Percentiles rank a stretch among this genome's conserved stretches.
phyloP scores from a whole-genome alignment of 176 grass and related monocot species.

The Typha latifolia region DNA sequence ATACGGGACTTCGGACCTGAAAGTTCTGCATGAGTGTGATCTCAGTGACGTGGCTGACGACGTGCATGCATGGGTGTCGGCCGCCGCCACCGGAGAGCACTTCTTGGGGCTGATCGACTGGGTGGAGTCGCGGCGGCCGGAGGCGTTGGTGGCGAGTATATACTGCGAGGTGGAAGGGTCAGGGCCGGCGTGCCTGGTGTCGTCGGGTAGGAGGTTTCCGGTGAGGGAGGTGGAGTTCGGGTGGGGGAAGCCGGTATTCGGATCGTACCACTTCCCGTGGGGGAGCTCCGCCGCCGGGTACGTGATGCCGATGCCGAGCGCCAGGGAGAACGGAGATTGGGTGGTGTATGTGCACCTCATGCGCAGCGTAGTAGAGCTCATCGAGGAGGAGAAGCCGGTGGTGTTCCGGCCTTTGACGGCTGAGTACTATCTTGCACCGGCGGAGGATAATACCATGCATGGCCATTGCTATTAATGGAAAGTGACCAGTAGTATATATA shows the following conservation, averaged over 20 bases:
- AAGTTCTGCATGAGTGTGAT: constrained; percentile 9
- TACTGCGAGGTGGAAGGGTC: constrained; percentile 22
- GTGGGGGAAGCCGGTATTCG: constrained; percentile 38
- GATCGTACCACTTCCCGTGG: constrained; percentile 66
- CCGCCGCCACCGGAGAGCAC: constrained; percentile 36
- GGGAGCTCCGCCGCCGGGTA: constrained; percentile 24
- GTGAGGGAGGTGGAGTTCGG: constrained; percentile 41
- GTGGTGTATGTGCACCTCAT: constrained; percentile 48
- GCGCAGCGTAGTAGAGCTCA: constrained; percentile 24
- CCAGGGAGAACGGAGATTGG: constrained; percentile 35
- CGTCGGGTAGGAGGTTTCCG: constrained; percentile 42
- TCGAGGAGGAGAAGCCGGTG: constrained; percentile 40
- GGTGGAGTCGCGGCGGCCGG: constrained; percentile 42
- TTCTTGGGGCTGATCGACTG: constrained; percentile 46
- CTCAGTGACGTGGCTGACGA: constrained; percentile 38
- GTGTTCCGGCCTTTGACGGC: constrained; percentile 28
- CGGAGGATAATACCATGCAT: too few relatives aligned
- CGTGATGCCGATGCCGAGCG: constrained; percentile 69
- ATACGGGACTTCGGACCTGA: constrained; percentile 19
- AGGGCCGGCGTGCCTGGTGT: constrained; percentile 34
- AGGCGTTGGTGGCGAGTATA: constrained; percentile 31
- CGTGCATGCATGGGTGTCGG: constrained; percentile 44
- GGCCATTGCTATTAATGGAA: too few relatives aligned
- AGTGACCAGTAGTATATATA: too few relatives aligned
- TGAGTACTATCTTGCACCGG: constrained; percentile 24